Base-by-base conservation (phyloP, 2,329 filamentous ascomycete species). In the Fusarium nematophilum region DNA sequence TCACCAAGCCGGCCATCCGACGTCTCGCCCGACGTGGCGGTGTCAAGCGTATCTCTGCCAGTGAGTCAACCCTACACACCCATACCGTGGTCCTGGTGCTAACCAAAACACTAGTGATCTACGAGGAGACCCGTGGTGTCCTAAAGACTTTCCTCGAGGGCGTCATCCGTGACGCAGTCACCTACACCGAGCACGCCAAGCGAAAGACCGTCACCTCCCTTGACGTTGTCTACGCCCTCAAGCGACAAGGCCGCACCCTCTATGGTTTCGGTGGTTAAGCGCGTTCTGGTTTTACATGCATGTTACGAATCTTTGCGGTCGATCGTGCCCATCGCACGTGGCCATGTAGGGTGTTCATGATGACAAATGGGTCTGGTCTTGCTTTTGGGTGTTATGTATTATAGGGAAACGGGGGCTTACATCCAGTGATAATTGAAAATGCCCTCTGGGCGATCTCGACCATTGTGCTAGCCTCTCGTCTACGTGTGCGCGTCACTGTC, bases 21-120 rank as follows among this genome's bases (percentile, higher is more conserved):
- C 93, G 93, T 96, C 93, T 97, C 79, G 93, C 93, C 68, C 93
- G 93, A 83, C 93, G 93, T 95, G 93, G 93, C 81, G 93, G 93
- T 93, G 93, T 97, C 87, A 97, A 97, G 92, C 93, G 93, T 96
- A 97, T 97, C 76, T 97, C 93, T 75, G 93, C 93, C 78, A 96
- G 89, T 91, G 86, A 78, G 85, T 83, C 59, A 6, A 27, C 30
- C 4, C 81, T 54, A 5, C 1, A 11, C 1, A 9, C 9, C 27
- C 10, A 4, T 1, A 1, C 5, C 8, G 1, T 7, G 6, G 10
- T 9, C 5, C 30, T 17, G 13, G 33, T 17, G n/a, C 61, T 72
- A 59, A 72, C 52, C 27, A 92, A 93, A 5, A 0, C 15, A 1
- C 3, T 11, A 75, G 84, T 91, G 87, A 91, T 91, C 80, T 91